Base-by-base conservation (phyloP, 345 rosid genomes). In the Aethionema arabicum region DNA sequence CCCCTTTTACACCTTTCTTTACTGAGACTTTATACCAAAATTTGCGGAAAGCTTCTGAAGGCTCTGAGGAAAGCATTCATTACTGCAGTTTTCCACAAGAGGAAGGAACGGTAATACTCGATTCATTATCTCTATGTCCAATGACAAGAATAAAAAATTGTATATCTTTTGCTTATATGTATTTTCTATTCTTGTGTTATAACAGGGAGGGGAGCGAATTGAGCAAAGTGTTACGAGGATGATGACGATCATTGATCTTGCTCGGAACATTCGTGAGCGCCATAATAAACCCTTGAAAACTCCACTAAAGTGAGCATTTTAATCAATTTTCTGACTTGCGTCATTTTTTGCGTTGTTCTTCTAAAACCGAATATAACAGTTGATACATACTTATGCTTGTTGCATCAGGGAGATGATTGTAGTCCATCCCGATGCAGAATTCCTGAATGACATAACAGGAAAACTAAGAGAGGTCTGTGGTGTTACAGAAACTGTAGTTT, bases 1-100 rank as follows among this genome's bases (percentile, higher is more conserved):
- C 96, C 43, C 87, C 97, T 48, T 88, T 95, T 71, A 95, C 99
- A n/a, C 99, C 99, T 5, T 95, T 95, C 82, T 95, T 95, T 67
- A 86, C 98, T 5, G 99, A 95, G 73, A 82, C 79, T 50, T 83
- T 95, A 37, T 95, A 90, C 72, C 99, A 95, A 72, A 95, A 95
- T 77, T 66, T 95, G 87, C 76, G 96, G 47, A 95, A 86, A 83
- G 97, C 74, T 40, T 65, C 74, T 59, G 39, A 74, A 55, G 85
- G 82, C 48, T 78, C 87, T 6, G 96, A 88, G 74, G 95, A 95
- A 74, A 87, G 95, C 67, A 80, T 95, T 66, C 98, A 95, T 63
- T 90, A 74, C 52, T 90, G 99, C 78, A 76, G 78, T 56, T 80
- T 88, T 67, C 99, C 99, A 30, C 77, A 66, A 74, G 84, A 54